Conservation (phyloP, 352 stramenopile genomes). For the Globisporangium solare region DNA sequence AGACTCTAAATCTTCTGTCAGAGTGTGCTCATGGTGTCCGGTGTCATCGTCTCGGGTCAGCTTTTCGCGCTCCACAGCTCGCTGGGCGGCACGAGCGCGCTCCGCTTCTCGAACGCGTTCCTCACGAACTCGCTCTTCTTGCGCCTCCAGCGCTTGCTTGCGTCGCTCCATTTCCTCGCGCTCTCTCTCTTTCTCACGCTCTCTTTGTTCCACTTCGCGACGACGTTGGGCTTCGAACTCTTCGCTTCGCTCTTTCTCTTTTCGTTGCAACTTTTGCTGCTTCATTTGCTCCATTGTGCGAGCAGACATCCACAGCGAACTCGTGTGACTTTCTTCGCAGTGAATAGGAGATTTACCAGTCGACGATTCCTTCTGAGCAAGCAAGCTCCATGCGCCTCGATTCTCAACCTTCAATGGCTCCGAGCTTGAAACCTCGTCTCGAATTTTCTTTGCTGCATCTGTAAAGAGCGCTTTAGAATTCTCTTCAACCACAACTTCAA, state of each 20-base stretch:
- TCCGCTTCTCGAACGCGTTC: constrained; percentile 60
- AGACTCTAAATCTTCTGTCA: constrained; percentile 77
- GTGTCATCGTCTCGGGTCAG: constrained; percentile 54
- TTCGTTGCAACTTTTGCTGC: constrained; percentile 82
- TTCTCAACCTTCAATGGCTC: constrained; percentile 83
- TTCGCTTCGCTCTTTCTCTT: constrained; percentile 70
- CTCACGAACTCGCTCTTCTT: constrained; percentile 53
- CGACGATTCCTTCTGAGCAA: constrained; percentile 71
- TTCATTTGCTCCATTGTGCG: constrained; percentile 86
- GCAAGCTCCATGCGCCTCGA: constrained; percentile 75
- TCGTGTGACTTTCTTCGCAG: constrained; percentile 64
- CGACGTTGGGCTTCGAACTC: constrained; percentile 64
- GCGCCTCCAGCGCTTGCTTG: constrained; percentile 49
- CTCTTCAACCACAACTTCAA: background rate
- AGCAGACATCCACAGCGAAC: constrained; percentile 79
- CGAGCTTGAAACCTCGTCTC: constrained; percentile 47
- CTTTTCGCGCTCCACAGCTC: constrained; percentile 65
- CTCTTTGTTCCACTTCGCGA: constrained; percentile 54
- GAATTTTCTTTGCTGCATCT: constrained; percentile 77
- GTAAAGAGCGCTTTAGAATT: constrained; percentile 13
- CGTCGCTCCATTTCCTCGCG: constrained; percentile 65
- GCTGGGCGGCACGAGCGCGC: constrained; percentile 41
- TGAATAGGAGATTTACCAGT: constrained; percentile 47
- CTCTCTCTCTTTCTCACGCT: constrained; percentile 67
- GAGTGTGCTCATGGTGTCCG: constrained; percentile 63